Evolutionary conservation across 306 rosid genomes (phyloP).

Genomic region (Begonia fuchsioides): DNA sequence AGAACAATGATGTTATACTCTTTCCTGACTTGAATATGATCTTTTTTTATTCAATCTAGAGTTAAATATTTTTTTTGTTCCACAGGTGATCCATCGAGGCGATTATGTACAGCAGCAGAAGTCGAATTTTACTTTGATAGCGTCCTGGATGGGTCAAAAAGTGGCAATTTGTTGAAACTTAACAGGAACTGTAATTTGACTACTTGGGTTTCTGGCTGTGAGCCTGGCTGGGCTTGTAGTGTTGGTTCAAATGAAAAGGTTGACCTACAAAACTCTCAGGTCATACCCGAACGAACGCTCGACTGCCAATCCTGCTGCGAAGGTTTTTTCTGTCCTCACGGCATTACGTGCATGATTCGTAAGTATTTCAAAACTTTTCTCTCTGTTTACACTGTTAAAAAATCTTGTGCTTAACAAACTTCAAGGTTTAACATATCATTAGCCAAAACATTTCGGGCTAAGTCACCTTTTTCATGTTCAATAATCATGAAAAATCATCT

Average conservation of each 20-base stretch:
- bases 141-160: slow-evolving; percentile 29
- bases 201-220: slow-evolving; percentile 85
- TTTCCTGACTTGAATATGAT: too few relatives aligned
- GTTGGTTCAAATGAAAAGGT: slow-evolving; percentile 29
- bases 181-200: slow-evolving; percentile 87
- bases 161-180: slow-evolving; percentile 50
- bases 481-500: too few relatives aligned
- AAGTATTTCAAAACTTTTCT: slow-evolving; percentile 27
- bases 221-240: slow-evolving; percentile 98
- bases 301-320: slow-evolving; percentile 75
- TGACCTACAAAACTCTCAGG: slow-evolving; percentile 45
- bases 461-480: too few relatives aligned
- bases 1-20: too few relatives aligned
- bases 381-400: too few relatives aligned
- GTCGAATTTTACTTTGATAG: slow-evolving; percentile 50
- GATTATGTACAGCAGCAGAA: slow-evolving; percentile 86
- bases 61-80: slow-evolving; percentile 22
- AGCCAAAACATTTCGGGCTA: too few relatives aligned
- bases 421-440: too few relatives aligned
- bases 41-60: too few relatives aligned
- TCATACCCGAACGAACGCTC: slow-evolving; percentile 61
- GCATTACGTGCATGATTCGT: slow-evolving; percentile 96
- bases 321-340: slow-evolving; percentile 95
- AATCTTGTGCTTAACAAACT: too few relatives aligned
- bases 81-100: slow-evolving; percentile 56